Evolutionary conservation across 768 basidiomycete genomes (phyloP), one percentile per base, ranked within the genome.

Genomic region (Leccinum boreale): DNA sequence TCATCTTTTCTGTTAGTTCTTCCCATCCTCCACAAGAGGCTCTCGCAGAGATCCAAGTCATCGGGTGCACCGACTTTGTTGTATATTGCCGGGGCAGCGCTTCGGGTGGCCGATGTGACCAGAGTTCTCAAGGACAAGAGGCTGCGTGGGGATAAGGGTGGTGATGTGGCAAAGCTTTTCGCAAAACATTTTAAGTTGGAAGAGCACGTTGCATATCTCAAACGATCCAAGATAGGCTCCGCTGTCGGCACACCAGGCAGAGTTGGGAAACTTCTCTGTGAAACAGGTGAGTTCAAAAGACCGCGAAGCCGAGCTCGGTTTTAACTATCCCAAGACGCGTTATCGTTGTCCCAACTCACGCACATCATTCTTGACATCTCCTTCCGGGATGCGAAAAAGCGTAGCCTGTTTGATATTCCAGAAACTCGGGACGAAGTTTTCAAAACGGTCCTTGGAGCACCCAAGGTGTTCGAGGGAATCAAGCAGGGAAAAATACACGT

Each of bases 231-330:
- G 70, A 83, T 98, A 48, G 89, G 88, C 21, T 81, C 89, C 44
- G 96, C 93, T 19, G 92, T 90, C 26, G 96, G 96, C 19, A 99
- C 96, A 3, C 95, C 96, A 24, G 89, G 90, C 28, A 81, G 96
- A 65, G 77, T 98, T 44, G 93, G 92, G 54, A 96, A 96, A 71
- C 75, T 99, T 50, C 77, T 91, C 35, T 82, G 81, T 64, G 86
- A 88, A 58, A 83, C 85, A 60, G 86, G 87, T 86, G 62, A 70
- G 79, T 35, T 33, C 52, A 60, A 28, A 21, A 29, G 42, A 42
- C 57, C n/a, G 31, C 15, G 19, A 55, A 48, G 23, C 36, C 42
- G 29, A 5, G 19, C 53, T 36, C 17, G 23, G 39, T 47, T 62
- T 53, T 59, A 2, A 26, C 46, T 47, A 23, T 61, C 65, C 50